Base-by-base conservation (phyloP, 108 stramenopile species). In the Schizochytrium sp. region DNA sequence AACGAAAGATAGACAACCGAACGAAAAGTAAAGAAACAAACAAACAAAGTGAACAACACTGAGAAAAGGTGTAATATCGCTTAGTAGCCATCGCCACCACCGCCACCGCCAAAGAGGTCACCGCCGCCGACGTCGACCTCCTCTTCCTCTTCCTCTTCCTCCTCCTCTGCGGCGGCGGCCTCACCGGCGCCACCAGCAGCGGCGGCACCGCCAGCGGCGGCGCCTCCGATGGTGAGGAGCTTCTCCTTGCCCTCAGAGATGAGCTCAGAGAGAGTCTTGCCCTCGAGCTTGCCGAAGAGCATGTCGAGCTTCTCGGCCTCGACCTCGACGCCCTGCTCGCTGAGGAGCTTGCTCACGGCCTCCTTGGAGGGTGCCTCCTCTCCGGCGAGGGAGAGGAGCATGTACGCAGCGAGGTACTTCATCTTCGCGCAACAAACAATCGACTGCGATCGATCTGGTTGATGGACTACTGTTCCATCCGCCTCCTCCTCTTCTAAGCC, bases 361-460 rank as follows among this genome's bases (percentile, higher is more conserved):
- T 96, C 97, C 69, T 96, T 96, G 72, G 98, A 91, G 61, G 99
- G 99, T 87, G 90, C 88, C 87, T 93, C 97, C 90, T 98, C 97
- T 72, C 99, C 98, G 87, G 98, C 99, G 87, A 99, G 94, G 56
- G 95, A 93, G 58, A 98, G 93, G 92, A 99, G 91, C 58, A 99
- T 93, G 94, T 99, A 99, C 50, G 94, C 96, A 57, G 97, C 97
- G 89, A 99, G 91, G 92, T 99, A 95, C 94, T 97, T 97, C 98
- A 99, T 99, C 83, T 72, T 95, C 28, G 28, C 28, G 28, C 28
- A 28, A 28, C 28, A 28, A 28, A 28, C 28, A 28, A 28, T 28
- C 28, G 28, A 28, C 28, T 28, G 28, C 28, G 28, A 28, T 58
- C 57, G 57, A 10, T 10, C 13, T 58, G 13, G 57, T 58, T 17